Evolutionary conservation across 257 asterid genomes (phyloP).

Genomic region (Plantago ovata): DNA sequence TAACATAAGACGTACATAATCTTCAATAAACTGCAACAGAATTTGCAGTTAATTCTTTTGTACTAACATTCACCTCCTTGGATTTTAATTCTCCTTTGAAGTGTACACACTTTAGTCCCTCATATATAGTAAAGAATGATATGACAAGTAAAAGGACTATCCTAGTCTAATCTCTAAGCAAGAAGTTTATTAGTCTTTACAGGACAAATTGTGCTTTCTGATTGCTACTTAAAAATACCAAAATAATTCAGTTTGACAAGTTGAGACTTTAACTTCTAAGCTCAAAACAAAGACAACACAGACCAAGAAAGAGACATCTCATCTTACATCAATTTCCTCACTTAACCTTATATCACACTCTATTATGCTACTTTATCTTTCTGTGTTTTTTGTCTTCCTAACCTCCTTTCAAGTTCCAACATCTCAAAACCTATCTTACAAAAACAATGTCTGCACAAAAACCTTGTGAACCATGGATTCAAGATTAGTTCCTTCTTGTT

Average conservation of each 20-base stretch:
- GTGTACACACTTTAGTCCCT: no score
- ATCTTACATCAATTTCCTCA: constrained; percentile 1
- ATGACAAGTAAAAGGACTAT: background rate
- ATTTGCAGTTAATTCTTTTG: no score
- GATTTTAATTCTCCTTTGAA: background rate
- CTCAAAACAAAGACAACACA: background rate
- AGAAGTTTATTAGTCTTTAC: no score
- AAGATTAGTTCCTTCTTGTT: background rate
- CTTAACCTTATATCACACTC: background rate
- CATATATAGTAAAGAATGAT: no score
- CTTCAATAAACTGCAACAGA: no score
- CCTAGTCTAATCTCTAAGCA: no score
- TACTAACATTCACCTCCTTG: no score
- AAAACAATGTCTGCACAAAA: background rate
- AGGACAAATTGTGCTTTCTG: background rate
- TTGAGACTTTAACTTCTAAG: background rate
- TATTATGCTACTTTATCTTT: constrained; percentile 2
- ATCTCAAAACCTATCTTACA: background rate
- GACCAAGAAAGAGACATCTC: background rate
- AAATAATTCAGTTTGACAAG: background rate
- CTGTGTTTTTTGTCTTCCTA: constrained; percentile 6
- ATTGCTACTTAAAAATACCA: background rate
- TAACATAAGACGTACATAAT: no score
- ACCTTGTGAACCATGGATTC: constrained; percentile 1
- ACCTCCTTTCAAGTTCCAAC: background rate